Conservation (phyloP, 2,329 filamentous ascomycete genomes). For the Trichoderma hamatum region DNA sequence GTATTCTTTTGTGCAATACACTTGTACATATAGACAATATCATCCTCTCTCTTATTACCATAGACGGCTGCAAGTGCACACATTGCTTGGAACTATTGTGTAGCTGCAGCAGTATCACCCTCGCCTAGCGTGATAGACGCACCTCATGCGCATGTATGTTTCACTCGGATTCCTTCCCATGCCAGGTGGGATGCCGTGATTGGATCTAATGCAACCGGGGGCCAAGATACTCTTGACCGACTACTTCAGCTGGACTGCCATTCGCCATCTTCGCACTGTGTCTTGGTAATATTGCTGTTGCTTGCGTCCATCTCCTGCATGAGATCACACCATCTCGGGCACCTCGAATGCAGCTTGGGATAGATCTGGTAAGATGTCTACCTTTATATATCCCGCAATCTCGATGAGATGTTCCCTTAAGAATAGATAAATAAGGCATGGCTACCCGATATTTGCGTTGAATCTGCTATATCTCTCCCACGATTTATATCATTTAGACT, state of each 20-base stretch:
- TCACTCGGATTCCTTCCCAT: constrained; percentile 7
- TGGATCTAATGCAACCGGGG: constrained; percentile 2
- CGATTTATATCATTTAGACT: neutral
- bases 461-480: neutral
- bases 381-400: neutral
- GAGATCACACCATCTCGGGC: constrained; percentile 8
- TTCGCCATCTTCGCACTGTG: constrained; percentile 9
- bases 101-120: neutral
- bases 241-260: constrained; percentile 5
- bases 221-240: neutral
- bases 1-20: neutral
- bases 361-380: neutral
- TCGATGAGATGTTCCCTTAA: neutral
- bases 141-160: constrained; percentile 8
- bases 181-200: constrained; percentile 21
- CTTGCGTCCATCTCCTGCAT: constrained; percentile 16
- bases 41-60: neutral
- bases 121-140: constrained; percentile 15
- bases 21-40: neutral
- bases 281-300: neutral
- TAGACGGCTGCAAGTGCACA: neutral
- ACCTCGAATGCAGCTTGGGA: neutral
- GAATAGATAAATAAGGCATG: neutral
- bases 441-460: neutral
- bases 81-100: constrained; percentile 7